Evolutionary conservation across 108 stramenopile species (phyloP), one percentile per base, ranked within the genome.

Genomic region (Stephanodiscus triporus): DNA sequence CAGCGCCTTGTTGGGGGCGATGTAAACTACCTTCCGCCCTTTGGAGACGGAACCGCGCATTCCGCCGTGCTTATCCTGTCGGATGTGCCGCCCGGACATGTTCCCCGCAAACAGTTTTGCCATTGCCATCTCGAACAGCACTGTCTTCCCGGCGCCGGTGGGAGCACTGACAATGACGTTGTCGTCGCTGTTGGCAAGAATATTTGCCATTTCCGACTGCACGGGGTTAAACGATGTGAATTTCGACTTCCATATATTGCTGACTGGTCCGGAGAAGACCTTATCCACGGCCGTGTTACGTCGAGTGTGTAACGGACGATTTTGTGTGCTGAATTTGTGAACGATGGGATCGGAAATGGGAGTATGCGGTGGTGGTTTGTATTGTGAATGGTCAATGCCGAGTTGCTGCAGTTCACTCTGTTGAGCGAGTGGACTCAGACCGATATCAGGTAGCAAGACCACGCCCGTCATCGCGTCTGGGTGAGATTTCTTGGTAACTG

Each of bases 131-230:
- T 98, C 98, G 66, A 98, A 96, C 55, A 97, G 66, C 1, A 70
- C 84, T 0, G 98, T 98, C 79, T 99, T 99, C 14, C 99, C 99
- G 0, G 97, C 93, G 1, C 99, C 98, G 8, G 99, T 99, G 23
- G 99, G 99, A 13, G 99, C 98, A 34, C 95, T 94, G 4, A 99
- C 87, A 13, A 99, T 93, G 10, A 99, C 78, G 77, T 98, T 97
- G 63, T 93, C 91, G 71, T 96, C 88, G 55, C 82, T 79, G 51
- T 89, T 57, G 37, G 76, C 89, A 9, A 91, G 43, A 0, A 67
- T 36, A 30, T 81, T 57, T 11, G 78, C 76, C 60, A 95, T 60
- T 78, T 91, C 90, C 9, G 94, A 90, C 58, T 95, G 94, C 24
- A 95, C 32, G 59, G 84, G 79, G 68, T 95, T 95, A 82, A 95